Evolutionary conservation across 441 rosid genomes (phyloP).

Genomic region (Arabidopsis lyrata): DNA sequence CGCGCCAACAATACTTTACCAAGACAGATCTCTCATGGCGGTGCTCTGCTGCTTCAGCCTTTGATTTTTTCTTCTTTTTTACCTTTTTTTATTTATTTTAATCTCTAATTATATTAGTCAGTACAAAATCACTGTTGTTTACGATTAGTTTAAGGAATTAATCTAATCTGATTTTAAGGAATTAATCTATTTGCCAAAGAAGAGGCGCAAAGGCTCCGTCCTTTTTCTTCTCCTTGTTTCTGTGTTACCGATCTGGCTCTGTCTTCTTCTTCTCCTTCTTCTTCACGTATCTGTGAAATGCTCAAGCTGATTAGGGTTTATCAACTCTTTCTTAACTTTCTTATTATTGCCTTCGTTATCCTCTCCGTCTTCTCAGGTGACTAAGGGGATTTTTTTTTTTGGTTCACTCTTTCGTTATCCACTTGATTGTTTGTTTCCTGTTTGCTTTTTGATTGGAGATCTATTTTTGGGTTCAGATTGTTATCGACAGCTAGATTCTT

Average conservation of each 20-base stretch:
- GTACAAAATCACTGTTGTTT: slow-evolving; percentile 21
- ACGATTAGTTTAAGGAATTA: slow-evolving; percentile 14
- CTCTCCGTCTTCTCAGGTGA: slow-evolving; percentile 44
- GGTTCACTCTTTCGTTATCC: slow-evolving; percentile 26
- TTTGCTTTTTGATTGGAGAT: slow-evolving; percentile 27
- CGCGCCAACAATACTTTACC: slow-evolving; percentile 47
- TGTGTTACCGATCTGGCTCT: slow-evolving; percentile 28
- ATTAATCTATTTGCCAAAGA: slow-evolving; percentile 32
- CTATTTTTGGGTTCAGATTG: slow-evolving; percentile 34
- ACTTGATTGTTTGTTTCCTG: slow-evolving; percentile 19
- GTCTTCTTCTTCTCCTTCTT: slow-evolving; percentile 24
- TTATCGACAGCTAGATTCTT: slow-evolving; percentile 17
- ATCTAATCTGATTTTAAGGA: slow-evolving; percentile 25
- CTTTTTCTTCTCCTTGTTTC: not conserved
- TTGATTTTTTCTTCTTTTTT: slow-evolving; percentile 21
- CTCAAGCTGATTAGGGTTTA: slow-evolving; percentile 51
- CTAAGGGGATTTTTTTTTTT: slow-evolving; percentile 5
- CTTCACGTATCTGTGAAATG: slow-evolving; percentile 45
- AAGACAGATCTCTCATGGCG: slow-evolving; percentile 43
- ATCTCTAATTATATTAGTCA: slow-evolving; percentile 6
- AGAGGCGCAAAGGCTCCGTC: slow-evolving; percentile 39
- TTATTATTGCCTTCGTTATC: slow-evolving; percentile 37
- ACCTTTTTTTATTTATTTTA: not conserved
- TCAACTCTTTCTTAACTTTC: slow-evolving; percentile 45
- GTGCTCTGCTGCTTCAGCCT: slow-evolving; percentile 45